phyloP scores from a whole-genome alignment of 305 asterid genomes.

The Fraxinus xanthoxyloides region DNA sequence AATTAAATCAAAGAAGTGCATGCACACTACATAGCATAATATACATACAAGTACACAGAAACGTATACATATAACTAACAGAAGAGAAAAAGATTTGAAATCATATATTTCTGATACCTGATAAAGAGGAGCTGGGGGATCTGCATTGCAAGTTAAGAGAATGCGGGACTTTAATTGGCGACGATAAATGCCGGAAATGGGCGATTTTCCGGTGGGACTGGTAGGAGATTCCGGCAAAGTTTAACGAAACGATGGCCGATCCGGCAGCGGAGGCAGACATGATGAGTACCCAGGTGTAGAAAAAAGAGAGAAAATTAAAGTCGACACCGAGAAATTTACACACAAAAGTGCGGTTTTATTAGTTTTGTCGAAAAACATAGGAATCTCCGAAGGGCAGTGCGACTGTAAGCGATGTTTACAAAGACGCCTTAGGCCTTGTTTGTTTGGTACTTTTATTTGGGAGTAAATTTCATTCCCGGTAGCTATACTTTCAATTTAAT shows the following conservation, averaged over 20 bases:
- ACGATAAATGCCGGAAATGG: conserved; percentile 20
- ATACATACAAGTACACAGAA: neutral
- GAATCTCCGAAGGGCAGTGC: conserved; percentile 23
- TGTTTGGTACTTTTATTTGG: conserved; percentile 1
- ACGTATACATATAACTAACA: neutral
- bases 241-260: conserved; percentile 44
- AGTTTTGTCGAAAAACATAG: conserved; percentile 7
- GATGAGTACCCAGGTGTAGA: conserved; percentile 21
- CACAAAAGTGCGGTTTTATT: neutral
- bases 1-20: neutral
- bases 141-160: conserved; percentile 41
- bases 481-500: neutral
- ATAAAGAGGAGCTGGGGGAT: conserved; percentile 39
- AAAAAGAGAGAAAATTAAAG: conserved; percentile 23
- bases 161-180: conserved; percentile 30
- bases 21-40: neutral
- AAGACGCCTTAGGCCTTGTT: neutral
- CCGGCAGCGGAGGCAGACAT: conserved; percentile 53
- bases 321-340: conserved; percentile 24
- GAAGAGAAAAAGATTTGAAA: neutral
- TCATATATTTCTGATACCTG: conserved; percentile 22
- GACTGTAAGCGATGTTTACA: conserved; percentile 28
- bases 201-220: conserved; percentile 34
- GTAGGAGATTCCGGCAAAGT: conserved; percentile 22
- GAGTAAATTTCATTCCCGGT: neutral